A percentile compares a stretch with the other conserved stretches of the same genome.
Conservation (phyloP, 176 grass and related monocot species). For the Leersia perrieri region DNA sequence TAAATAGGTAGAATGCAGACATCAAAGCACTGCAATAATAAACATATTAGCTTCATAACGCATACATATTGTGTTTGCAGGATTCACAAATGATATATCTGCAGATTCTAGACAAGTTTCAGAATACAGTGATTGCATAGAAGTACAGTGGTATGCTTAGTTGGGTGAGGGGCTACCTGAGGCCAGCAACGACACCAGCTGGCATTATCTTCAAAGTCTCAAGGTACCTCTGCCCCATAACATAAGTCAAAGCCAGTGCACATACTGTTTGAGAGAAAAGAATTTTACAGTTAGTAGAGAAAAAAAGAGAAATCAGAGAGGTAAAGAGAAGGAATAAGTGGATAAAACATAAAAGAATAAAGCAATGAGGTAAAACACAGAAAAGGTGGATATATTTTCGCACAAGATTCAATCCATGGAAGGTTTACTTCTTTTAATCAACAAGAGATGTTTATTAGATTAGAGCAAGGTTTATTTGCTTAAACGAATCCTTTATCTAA, state of each 20-base stretch:
- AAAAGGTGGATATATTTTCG: not conserved
- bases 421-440: not conserved
- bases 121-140: not conserved
- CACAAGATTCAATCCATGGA: not conserved
- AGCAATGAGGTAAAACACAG: slow-evolving; percentile 11
- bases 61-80: not conserved
- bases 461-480: not conserved
- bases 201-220: slow-evolving; percentile 95
- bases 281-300: slow-evolving; percentile 15
- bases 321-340: not conserved
- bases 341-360: not conserved
- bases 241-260: slow-evolving; percentile 58
- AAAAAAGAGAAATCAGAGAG: not conserved
- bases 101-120: not conserved
- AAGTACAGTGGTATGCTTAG: not conserved
- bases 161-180: slow-evolving; percentile 56
- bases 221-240: slow-evolving; percentile 87
- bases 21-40: slow-evolving; percentile 59
- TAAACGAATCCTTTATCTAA: not conserved
- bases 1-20: slow-evolving; percentile 76
- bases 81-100: not conserved
- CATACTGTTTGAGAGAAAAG: slow-evolving; percentile 58
- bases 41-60: not conserved
- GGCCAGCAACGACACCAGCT: slow-evolving; percentile 74
- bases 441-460: not conserved